phyloP scores from a whole-genome alignment of 2,329 filamentous ascomycete species.

The Ophiostoma himal-ulmi region DNA sequence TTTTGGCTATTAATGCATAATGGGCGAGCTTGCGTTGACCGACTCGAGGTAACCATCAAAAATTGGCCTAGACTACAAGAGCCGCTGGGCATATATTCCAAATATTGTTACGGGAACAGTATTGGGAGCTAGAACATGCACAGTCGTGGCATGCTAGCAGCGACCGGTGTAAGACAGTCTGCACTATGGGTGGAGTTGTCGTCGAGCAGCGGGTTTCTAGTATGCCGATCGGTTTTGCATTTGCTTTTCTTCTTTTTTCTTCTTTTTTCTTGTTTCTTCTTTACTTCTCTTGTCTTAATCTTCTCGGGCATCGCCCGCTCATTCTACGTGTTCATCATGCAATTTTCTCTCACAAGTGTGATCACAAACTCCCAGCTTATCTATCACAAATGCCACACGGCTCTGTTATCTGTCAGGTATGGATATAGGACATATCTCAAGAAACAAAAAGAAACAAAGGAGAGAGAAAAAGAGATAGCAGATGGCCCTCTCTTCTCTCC shows the following conservation, averaged over 20 bases:
- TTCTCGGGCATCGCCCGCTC: background rate
- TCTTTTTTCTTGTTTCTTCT: background rate
- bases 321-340: background rate
- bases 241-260: background rate
- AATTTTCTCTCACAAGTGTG: background rate
- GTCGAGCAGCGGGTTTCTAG: background rate
- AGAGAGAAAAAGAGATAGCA: background rate
- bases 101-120: background rate
- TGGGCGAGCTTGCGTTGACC: constrained; percentile 18
- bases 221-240: constrained; percentile 3
- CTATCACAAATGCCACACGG: background rate
- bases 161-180: constrained; percentile 18
- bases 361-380: background rate
- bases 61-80: background rate
- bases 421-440: background rate
- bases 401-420: background rate
- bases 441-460: background rate
- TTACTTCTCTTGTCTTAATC: background rate
- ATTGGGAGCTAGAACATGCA: background rate
- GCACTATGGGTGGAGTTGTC: background rate
- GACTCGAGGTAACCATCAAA: constrained; percentile 23
- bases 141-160: constrained; percentile 13
- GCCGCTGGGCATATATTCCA: background rate
- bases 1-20: background rate
- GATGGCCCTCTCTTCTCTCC: background rate